Base-by-base conservation (phyloP, 2,329 filamentous ascomycete genomes). In the Piedraia hortae region DNA sequence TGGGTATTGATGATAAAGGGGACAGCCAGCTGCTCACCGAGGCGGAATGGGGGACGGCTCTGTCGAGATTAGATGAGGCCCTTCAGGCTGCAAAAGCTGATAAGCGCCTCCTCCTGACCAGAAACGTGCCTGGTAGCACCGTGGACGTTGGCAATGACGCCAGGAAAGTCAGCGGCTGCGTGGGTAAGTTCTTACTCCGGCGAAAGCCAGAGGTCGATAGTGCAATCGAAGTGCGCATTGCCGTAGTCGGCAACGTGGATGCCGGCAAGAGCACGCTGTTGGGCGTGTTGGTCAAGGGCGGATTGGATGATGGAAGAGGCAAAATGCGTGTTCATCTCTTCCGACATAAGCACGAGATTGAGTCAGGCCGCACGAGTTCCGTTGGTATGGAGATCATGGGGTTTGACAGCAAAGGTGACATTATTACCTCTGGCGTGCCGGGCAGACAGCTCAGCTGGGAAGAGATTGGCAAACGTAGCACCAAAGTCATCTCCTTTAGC, bases 301-400 rank as follows among this genome's bases (percentile, higher is more conserved):
- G 74, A 22, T 63, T 97, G 2, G 85, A 97, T 37, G 85, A 97
- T 46, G 85, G 85, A 9, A 62, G 85, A 39, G 85, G 85, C 7
- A 82, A 74, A 44, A 82, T 85, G 20, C 70, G 85, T 29, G 74
- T 97, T 22, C 93, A 90, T 32, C 63, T 97, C 7, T 97, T 97
- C 49, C 64, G 85, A 9, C 85, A 97, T 46, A 93, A 97, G 47
- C 85, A 97, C 39, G 85, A 97, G 48, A 72, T 93, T 18, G 85
- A 97, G 47, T 85, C 74, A 20, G 85, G 85, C 2, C 62, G 85
- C 32, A 97, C 85, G 6, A 90, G 77, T 41, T 91, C 80, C 0
- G 85, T 97, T 1, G 82, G 85, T 18, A 88, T 93, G 80, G 85
- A 97, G 45, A 93, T 93, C 29, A 78, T 93, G 70, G 85, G 85